Evolutionary conservation across 805 yeast genomes (phyloP).

Genomic region (Kluyveromyces siamensis): DNA sequence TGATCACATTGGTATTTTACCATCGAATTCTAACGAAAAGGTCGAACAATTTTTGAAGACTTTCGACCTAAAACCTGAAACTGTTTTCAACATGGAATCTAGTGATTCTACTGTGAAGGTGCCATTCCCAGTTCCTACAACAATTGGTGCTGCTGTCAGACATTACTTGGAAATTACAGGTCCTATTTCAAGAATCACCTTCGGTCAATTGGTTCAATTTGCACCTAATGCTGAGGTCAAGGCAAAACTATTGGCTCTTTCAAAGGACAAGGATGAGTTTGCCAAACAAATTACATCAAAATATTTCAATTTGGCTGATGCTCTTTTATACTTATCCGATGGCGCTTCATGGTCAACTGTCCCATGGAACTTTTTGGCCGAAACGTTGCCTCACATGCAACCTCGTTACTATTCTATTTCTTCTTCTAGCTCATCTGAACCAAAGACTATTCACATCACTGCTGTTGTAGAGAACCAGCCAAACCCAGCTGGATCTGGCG

Average conservation of each 20-base stretch:
- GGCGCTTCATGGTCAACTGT: slow-evolving; percentile 65
- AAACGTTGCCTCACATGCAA: slow-evolving; percentile 69
- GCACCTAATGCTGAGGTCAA: slow-evolving; percentile 60
- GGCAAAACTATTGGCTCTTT: slow-evolving; percentile 34
- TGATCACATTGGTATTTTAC: slow-evolving; percentile 93
- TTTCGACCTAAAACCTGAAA: slow-evolving; percentile 47
- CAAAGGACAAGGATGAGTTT: slow-evolving; percentile 61
- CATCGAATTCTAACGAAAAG: slow-evolving; percentile 75
- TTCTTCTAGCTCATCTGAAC: slow-evolving; percentile 74
- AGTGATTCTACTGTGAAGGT: slow-evolving; percentile 58
- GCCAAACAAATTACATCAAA: slow-evolving; percentile 53
- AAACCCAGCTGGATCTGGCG: slow-evolving; percentile 21
- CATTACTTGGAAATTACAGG: slow-evolving; percentile 88
- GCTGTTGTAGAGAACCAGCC: slow-evolving; percentile 77
- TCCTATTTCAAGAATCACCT: slow-evolving; percentile 82
- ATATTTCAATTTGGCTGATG: slow-evolving; percentile 68
- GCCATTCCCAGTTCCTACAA: slow-evolving; percentile 73
- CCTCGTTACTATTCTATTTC: slow-evolving; percentile 97
- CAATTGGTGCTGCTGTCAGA: slow-evolving; percentile 80
- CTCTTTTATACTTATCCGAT: slow-evolving; percentile 49
- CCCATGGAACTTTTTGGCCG: slow-evolving; percentile 80
- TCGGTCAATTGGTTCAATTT: slow-evolving; percentile 64
- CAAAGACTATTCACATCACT: slow-evolving; percentile 69
- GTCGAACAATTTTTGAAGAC: slow-evolving; percentile 57
- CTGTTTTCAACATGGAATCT: slow-evolving; percentile 54